Base-by-base conservation (phyloP, 257 asterid genomes). In the Eustoma russellianum region DNA sequence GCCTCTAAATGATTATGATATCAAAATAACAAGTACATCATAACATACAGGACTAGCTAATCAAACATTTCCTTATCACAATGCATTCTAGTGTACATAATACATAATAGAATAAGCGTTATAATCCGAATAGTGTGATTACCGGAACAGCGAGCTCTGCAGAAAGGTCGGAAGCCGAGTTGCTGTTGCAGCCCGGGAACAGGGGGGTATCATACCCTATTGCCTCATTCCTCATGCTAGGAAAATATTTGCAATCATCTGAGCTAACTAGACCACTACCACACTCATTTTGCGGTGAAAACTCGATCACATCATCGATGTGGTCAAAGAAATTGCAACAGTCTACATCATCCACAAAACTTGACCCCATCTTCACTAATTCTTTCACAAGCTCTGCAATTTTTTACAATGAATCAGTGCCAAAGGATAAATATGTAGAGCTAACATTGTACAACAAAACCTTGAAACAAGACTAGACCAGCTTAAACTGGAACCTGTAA, bases 81-180 rank as follows among this genome's bases (percentile, higher is more conserved):
- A n/a, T n/a, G n/a, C n/a, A n/a, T n/a, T n/a, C n/a, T n/a, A n/a
- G n/a, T n/a, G 16, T 9, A 48, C 28, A 6, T 6, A 5, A 48
- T 2, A 50, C 30, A 34, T 13, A 44, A 18, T 28, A 8, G 16
- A 10, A 15, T 19, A 11, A 11, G 43, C 43, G 9, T 3, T 2
- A 38, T 38, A 38, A 11, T 38, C 12, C 12, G 12, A 2, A 38
- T 38, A 2, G 10, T 13, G 53, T 46, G 52, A 83, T 79, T 65
- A 89, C 95, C 81, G 94, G 97, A 71, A 85, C 85, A 43, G 88
- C 77, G 76, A 85, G 83, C 77, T 85, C 94, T 0, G 89, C 78
- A 0, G 90, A 80, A 41, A 86, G 81, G 71, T 76, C 90, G 2
- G 89, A 66, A 0, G 76, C 79, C 1, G 74, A 56, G 55, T 57